These are phyloP conservation scores for Beauveria sp. DNA, from an alignment of 2,329 filamentous ascomycete species.

Conservation along the genomic window DNA sequence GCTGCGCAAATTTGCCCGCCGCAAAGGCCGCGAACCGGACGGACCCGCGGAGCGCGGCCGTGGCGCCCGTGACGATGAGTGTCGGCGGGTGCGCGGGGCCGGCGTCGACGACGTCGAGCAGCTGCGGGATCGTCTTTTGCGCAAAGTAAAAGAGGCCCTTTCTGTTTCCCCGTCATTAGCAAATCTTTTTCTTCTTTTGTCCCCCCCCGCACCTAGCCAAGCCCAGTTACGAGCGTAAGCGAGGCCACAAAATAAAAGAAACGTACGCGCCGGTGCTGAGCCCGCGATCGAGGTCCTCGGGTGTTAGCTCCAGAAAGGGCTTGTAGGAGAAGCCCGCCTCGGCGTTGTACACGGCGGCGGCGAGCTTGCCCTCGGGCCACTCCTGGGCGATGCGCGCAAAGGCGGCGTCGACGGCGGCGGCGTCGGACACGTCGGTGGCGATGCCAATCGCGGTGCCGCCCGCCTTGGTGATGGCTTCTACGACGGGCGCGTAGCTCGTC, in stretches of 20 bases:
- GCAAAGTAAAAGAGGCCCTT: slow-evolving; percentile 71
- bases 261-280: slow-evolving; percentile 43
- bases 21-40: slow-evolving; percentile 65
- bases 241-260: background rate
- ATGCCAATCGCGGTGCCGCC: slow-evolving; percentile 68
- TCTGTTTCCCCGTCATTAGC: slow-evolving; percentile 23
- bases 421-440: slow-evolving; percentile 40
- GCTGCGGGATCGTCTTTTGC: slow-evolving; percentile 60
- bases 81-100: slow-evolving; percentile 58
- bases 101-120: slow-evolving; percentile 52
- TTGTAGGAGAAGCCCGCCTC: slow-evolving; percentile 42
- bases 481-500: slow-evolving; percentile 57
- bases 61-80: slow-evolving; percentile 80
- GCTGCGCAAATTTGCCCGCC: slow-evolving; percentile 69
- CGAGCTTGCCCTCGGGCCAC: slow-evolving; percentile 45
- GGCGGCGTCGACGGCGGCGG: slow-evolving; percentile 42
- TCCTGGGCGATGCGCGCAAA: slow-evolving; percentile 56
- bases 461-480: slow-evolving; percentile 56
- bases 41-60: slow-evolving; percentile 67
- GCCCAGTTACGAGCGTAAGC: background rate
- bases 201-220: too few species aligned
- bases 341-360: slow-evolving; percentile 66
- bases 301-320: slow-evolving; percentile 50
- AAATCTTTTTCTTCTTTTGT: background rate
- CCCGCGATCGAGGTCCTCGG: slow-evolving; percentile 41